A percentile compares a stretch with the other conserved stretches of the same genome.
Evolutionary conservation across 352 stramenopile species (phyloP).

Genomic region (Peronosclerospora sorghi): DNA sequence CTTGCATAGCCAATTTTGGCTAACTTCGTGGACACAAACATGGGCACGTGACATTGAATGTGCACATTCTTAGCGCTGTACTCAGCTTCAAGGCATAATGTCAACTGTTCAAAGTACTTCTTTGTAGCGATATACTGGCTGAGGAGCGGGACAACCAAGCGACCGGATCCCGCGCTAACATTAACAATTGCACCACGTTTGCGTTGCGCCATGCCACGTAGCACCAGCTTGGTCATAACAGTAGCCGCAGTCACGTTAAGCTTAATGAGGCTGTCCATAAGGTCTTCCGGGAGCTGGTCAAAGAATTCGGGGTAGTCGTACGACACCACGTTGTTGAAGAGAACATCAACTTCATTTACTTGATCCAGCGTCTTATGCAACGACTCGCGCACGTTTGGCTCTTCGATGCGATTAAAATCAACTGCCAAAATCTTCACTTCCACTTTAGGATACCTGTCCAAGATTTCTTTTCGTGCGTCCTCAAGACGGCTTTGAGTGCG

Average conservation of each 20-base stretch:
- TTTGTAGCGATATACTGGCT: slow-evolving; percentile 96
- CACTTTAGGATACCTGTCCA: slow-evolving; percentile 84
- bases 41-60: no score
- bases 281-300: slow-evolving; percentile 90
- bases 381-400: slow-evolving; percentile 40
- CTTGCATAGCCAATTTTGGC: no score
- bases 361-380: no score
- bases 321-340: slow-evolving; percentile 99
- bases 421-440: slow-evolving; percentile 84
- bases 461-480: slow-evolving; percentile 89
- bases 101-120: slow-evolving; percentile 96
- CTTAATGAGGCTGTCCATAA: slow-evolving; percentile 88
- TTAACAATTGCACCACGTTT: slow-evolving; percentile 96
- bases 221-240: no score
- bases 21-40: no score
- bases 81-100: slow-evolving; percentile 91
- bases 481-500: no score
- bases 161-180: slow-evolving; percentile 93
- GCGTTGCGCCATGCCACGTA: slow-evolving; percentile 91
- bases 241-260: slow-evolving; percentile 70
- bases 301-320: slow-evolving; percentile 98
- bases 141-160: slow-evolving; percentile 94
- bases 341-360: no score
- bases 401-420: slow-evolving; percentile 91
- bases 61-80: no score